Percentiles rank a stretch among this genome's conserved stretches.
Conservation (phyloP, 2,329 filamentous ascomycete species). For the Colletotrichum sp. region DNA sequence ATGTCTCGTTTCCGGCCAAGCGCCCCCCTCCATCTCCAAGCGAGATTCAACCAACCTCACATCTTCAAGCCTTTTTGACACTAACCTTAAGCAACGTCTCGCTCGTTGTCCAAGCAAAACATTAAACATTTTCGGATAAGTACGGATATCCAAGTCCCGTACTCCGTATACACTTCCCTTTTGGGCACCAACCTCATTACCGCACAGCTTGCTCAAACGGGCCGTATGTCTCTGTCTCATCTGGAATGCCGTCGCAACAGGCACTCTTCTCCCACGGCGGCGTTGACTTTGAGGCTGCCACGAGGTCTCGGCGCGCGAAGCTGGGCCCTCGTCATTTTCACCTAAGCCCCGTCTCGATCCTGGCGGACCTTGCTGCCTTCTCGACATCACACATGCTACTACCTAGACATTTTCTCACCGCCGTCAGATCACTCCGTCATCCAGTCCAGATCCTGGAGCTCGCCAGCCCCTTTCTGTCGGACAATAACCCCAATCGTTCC, state of each 20-base stretch:
- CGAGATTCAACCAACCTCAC: not conserved
- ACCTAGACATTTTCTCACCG: not conserved
- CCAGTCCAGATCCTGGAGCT: not conserved
- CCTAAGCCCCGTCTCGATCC: not conserved
- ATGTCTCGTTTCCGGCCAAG: constrained; percentile 1
- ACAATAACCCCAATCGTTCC: not conserved
- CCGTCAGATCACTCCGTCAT: not conserved
- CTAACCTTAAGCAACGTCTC: not conserved
- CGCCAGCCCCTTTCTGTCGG: not conserved
- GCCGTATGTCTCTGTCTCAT: not conserved
- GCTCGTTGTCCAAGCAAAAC: not conserved
- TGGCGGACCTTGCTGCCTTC: not conserved
- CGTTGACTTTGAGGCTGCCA: constrained; percentile 3
- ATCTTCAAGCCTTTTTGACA: constrained; percentile 7
- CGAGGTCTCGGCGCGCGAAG: not conserved
- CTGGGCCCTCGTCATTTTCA: not conserved
- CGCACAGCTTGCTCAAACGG: constrained; percentile 5
- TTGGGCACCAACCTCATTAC: constrained; percentile 3
- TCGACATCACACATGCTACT: not conserved
- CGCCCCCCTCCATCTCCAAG: not conserved
- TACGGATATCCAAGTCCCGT: not conserved
- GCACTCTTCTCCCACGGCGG: not conserved
- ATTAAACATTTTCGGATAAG: not conserved
- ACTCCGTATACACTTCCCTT: not conserved
- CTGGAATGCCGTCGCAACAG: not conserved